These are phyloP conservation scores for Leishmania arabica DNA, from an alignment of 208 protist genomes.

Conservation along the genomic window DNA sequence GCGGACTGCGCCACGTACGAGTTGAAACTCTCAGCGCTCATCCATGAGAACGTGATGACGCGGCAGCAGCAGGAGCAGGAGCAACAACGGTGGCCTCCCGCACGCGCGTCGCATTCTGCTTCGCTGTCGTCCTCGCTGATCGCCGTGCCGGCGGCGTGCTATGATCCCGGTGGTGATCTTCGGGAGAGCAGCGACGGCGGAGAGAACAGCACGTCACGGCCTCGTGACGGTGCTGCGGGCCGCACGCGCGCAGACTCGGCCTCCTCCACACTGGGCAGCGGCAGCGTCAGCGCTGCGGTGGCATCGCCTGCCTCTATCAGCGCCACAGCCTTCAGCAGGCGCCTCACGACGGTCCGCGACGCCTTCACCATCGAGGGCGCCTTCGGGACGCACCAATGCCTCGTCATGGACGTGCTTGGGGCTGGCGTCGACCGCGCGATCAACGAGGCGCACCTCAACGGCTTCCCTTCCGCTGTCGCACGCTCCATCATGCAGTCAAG, in stretches of 20 bases:
- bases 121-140: neutral
- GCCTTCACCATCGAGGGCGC: slow-evolving; percentile 55
- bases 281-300: neutral
- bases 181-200: neutral
- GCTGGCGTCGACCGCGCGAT: slow-evolving; percentile 92
- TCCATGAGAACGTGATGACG: slow-evolving; percentile 39
- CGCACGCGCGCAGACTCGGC: neutral
- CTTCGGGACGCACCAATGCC: slow-evolving; percentile 84
- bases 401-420: slow-evolving; percentile 96
- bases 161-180: neutral
- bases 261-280: neutral
- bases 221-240: neutral
- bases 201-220: neutral
- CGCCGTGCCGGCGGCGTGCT: no score
- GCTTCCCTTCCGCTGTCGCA: slow-evolving; percentile 86
- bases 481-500: slow-evolving; percentile 54
- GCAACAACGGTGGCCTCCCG: neutral
- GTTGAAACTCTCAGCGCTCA: slow-evolving; percentile 45
- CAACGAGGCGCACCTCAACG: slow-evolving; percentile 86
- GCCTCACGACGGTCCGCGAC: slow-evolving; percentile 41
- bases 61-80: neutral
- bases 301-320: neutral
- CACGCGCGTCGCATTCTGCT: neutral
- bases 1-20: slow-evolving; percentile 50
- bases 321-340: slow-evolving; percentile 4